Evolutionary conservation across 257 asterid genomes (phyloP), one percentile per base, ranked within the genome.

Genomic region (Verbena officinalis): DNA sequence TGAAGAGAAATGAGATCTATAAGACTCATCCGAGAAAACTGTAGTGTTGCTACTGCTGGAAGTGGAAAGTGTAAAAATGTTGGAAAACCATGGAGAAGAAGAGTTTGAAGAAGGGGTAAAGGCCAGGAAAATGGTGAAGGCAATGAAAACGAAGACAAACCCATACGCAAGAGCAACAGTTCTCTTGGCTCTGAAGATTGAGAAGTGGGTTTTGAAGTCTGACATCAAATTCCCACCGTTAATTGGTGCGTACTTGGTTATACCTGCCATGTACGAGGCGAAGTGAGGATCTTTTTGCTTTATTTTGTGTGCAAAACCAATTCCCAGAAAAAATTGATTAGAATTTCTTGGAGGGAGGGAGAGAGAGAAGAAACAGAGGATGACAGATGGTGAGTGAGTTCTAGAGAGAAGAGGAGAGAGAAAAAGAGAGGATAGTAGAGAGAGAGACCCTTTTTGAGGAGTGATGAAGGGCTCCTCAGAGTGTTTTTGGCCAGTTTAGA

Each of bases 61-160:
- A 16, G 24, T 50, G 31, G 59, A 57, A 4, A 55, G 9, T 12
- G 76, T 56, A 27, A 81, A 80, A 10, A 78, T 70, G 70, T 81
- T 72, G 1, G 87, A 52, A 46, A 82, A 82, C 80, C 83, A 79
- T 16, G 92, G 95, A 3, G 98, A 75, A 9, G 95, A 72, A 56
- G 95, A 70, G 77, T 80, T 87, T 0, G 90, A 54, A 15, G 95
- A 83, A 19, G 96, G 98, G 31, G 77, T 73, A 61, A 92, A 89
- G 15, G 93, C 97, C 17, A 92, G 59, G 43, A 89, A 83, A 65
- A 83, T 83, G 30, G 97, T 80, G 77, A 85, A 73, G 46, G 84
- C 93, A 57, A 86, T 73, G 79, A 90, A 84, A 43, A 74, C 31
- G 55, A 89, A 85, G 39, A 89, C 39, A 38, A 80, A 79, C 0